Conservation (phyloP, 768 basidiomycete species). For the Phlebiopsis gigantea region DNA sequence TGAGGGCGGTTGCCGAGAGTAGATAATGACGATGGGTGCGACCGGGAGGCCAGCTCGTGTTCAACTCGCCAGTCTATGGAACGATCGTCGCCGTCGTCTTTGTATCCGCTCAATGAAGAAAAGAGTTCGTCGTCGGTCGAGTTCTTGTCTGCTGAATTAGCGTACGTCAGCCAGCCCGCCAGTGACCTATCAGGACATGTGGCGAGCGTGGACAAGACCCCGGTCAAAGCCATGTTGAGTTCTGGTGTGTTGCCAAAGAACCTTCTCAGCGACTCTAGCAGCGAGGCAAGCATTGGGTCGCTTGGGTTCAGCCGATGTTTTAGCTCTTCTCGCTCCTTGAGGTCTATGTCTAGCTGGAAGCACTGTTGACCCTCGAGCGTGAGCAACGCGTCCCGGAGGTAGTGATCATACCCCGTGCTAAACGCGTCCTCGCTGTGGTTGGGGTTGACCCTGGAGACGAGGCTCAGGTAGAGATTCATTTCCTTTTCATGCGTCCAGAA, state of each 20-base stretch:
- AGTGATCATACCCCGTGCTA: conserved; percentile 83
- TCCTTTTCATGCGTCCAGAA: conserved; percentile 81
- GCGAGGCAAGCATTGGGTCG: conserved; percentile 65
- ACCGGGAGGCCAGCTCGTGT: conserved; percentile 54
- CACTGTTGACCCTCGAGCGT: conserved; percentile 63
- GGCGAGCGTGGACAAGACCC: conserved; percentile 73
- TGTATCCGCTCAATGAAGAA: conserved; percentile 12
- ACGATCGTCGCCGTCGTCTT: conserved; percentile 68
- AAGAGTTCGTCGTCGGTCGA: conserved; percentile 8
- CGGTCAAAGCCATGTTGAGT: conserved; percentile 84
- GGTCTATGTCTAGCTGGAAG: conserved; percentile 42
- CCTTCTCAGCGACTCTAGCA: conserved; percentile 65
- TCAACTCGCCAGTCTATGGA: conserved; percentile 77
- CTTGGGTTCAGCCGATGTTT: conserved; percentile 78
- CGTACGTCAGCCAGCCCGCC: conserved; percentile 84
- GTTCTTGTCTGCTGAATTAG: conserved; percentile 34
- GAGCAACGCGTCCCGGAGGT: conserved; percentile 69
- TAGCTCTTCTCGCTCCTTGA: conserved; percentile 32
- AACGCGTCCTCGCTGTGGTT: conserved; percentile 64
- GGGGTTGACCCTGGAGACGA: conserved; percentile 75
- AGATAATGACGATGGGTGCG: conserved; percentile 55
- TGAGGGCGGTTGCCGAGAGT: conserved; percentile 66
- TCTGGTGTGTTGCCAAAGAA: conserved; percentile 88
- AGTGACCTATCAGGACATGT: conserved; percentile 83
- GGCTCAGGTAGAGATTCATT: conserved; percentile 71